A percentile compares a stretch with the other conserved stretches of the same genome.
These are phyloP conservation scores for Vicia faba DNA, from an alignment of 306 rosid genomes.

Conservation along the genomic window DNA sequence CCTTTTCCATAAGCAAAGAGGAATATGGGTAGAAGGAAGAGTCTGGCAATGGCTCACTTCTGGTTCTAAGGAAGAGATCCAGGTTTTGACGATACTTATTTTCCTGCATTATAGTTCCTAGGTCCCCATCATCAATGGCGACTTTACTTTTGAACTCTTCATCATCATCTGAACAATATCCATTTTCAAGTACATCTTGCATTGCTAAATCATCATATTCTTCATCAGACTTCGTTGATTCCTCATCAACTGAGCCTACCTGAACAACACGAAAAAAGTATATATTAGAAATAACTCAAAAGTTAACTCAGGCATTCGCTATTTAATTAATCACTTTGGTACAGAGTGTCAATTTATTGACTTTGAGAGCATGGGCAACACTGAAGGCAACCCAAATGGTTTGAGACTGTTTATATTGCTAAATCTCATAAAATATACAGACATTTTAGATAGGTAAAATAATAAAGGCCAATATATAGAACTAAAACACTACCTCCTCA, in stretches of 20 bases:
- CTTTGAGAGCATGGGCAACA: slow-evolving; percentile 16
- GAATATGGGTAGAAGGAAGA: slow-evolving; percentile 55
- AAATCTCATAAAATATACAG: slow-evolving; percentile 12
- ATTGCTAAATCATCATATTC: slow-evolving; percentile 93
- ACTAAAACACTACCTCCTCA: slow-evolving; percentile 68
- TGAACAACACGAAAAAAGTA: slow-evolving; percentile 38
- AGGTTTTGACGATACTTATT: slow-evolving; percentile 54
- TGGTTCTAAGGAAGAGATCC: slow-evolving; percentile 61
- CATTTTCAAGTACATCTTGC: slow-evolving; percentile 61
- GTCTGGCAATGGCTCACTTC: slow-evolving; percentile 54
- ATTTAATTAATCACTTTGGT: slow-evolving; percentile 9
- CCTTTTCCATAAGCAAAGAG: slow-evolving; percentile 52
- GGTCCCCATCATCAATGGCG: slow-evolving; percentile 30
- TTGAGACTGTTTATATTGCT: background rate
- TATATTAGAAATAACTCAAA: background rate
- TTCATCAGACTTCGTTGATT: slow-evolving; percentile 91
- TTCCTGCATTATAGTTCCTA: slow-evolving; percentile 38
- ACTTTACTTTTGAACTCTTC: slow-evolving; percentile 47
- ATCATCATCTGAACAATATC: slow-evolving; percentile 60
- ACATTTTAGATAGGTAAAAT: slow-evolving; percentile 6
- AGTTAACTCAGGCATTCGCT: background rate
- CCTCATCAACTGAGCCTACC: slow-evolving; percentile 96
- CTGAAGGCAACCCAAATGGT: slow-evolving; percentile 9
- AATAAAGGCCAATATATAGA: background rate
- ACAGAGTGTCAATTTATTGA: slow-evolving; percentile 41